Evolutionary conservation across 805 yeast genomes (phyloP), one percentile per base, ranked within the genome.

Genomic region (Wickerhamiella domercqiae): DNA sequence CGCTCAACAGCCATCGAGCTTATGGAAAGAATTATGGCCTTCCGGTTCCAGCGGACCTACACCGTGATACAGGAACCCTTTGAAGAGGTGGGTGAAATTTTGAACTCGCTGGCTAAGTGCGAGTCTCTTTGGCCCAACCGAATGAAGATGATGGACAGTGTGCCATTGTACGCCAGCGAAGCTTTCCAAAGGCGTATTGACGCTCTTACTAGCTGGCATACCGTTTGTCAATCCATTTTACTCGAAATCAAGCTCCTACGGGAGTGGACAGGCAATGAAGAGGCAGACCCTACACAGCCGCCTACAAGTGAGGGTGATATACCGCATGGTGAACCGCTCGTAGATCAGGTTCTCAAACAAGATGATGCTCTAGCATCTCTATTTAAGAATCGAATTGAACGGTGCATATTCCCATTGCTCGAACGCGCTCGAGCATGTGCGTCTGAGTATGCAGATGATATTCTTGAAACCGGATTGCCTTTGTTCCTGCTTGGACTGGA

Each of bases 241-340:
- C 58, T 72, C 25, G 84, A 78, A 49, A 61, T 75, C 2, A 59
- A 64, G 13, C 67, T 76, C 4, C 59, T 90, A 43, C 67, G 70
- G 43, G 56, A 66, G 31, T 84, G 95, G 95, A 81, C 84, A 3
- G 94, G 94, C 3, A 79, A 79, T 54, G 78, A 73, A 36, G 83
- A 76, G 24, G 57, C 79, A 20, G 90, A 83, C 50, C 71, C 83
- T 6, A 61, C 68, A 0, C 51, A 47, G 24, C 44, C 54, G 22
- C 59, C 62, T 0, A 59, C 59, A 15, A 45, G 50, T 26, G 56
- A 57, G 14, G 62, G 70, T 14, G 71, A 72, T 46, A 71, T 69
- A 38, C 81, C 77, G n/a, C 37, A 29, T 21, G 37, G 14, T 39
- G 75, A 72, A 39, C 71, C 87, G 0, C 71, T 86, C 49, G 93